Conservation (phyloP, 2,329 filamentous ascomycete species). For the Calonectria ilicicola region DNA sequence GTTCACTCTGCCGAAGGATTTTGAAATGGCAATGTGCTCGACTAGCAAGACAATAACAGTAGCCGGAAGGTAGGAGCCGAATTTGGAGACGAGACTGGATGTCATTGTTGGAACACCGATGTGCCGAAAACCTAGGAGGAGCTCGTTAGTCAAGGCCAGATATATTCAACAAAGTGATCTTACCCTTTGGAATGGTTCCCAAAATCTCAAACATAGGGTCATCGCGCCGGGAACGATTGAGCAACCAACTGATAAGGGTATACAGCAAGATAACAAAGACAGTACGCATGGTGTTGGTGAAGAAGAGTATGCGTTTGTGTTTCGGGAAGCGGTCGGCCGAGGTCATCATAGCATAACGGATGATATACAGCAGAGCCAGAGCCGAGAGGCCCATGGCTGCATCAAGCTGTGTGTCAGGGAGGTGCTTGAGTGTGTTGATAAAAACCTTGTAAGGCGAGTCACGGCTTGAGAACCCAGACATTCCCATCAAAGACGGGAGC, state of each 20-base stretch:
- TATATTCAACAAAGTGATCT: background rate
- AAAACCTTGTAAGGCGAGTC: constrained; percentile 85
- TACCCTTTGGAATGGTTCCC: constrained; percentile 78
- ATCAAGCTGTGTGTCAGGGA: constrained; percentile 77
- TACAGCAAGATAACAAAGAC: constrained; percentile 93
- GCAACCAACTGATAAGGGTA: constrained; percentile 89
- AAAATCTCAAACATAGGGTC: constrained; percentile 81
- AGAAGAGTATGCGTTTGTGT: constrained; percentile 84
- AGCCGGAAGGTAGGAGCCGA: constrained; percentile 81
- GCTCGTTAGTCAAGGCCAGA: background rate
- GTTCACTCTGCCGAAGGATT: constrained; percentile 95
- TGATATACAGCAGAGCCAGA: constrained; percentile 80
- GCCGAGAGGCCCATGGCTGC: constrained; percentile 91
- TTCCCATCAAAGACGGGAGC: constrained; percentile 83
- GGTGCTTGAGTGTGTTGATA: constrained; percentile 82
- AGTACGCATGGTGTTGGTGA: constrained; percentile 89
- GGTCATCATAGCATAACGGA: constrained; percentile 74
- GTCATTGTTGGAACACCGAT: constrained; percentile 80
- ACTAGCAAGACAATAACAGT: constrained; percentile 95
- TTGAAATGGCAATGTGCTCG: constrained; percentile 96
- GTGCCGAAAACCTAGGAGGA: constrained; percentile 77
- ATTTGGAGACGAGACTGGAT: constrained; percentile 72
- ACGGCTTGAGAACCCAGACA: constrained; percentile 79
- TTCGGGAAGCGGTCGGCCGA: constrained; percentile 77
- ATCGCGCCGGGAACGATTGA: constrained; percentile 76